Evolutionary conservation across 192 early-diverging fungal species (phyloP).

Genomic region (Neocallimastix lanati): DNA sequence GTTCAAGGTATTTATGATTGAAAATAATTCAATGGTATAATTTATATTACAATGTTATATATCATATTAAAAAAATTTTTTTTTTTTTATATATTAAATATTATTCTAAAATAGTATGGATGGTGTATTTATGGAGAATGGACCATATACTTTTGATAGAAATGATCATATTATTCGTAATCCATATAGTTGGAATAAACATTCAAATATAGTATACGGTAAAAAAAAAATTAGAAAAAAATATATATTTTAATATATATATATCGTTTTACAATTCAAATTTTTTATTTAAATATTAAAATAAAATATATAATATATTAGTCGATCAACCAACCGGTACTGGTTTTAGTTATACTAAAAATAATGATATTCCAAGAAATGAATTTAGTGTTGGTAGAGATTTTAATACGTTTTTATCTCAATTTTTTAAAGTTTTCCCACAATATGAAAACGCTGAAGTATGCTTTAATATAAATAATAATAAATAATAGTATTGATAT

Average conservation of each 20-base stretch:
- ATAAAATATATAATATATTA: conserved; percentile 18
- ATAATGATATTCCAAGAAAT: conserved; percentile 10
- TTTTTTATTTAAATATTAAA: too few relatives aligned
- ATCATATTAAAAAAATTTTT: background rate
- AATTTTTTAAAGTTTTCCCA: conserved; percentile 36
- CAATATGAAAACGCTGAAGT: conserved; percentile 23
- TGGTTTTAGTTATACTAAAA: conserved; percentile 28
- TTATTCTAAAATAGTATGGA: conserved; percentile 22
- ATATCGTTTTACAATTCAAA: too few relatives aligned
- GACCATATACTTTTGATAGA: conserved; percentile 26
- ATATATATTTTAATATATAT: too few relatives aligned
- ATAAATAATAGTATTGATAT: background rate
- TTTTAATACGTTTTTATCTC: conserved; percentile 30
- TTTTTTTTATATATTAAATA: background rate
- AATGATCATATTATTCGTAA: conserved; percentile 16
- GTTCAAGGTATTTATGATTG: too few relatives aligned
- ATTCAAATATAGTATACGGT: conserved; percentile 38
- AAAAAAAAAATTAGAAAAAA: too few relatives aligned
- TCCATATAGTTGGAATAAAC: conserved; percentile 31
- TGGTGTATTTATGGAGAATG: conserved; percentile 49
- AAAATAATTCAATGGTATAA: too few relatives aligned
- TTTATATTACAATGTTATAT: too few relatives aligned
- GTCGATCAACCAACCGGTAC: conserved; percentile 48
- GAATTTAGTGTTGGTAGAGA: conserved; percentile 6
- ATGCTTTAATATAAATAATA: background rate